Percentiles rank a stretch among this genome's conserved stretches.
Conservation (phyloP, 139 green algal genomes). For the Gonium pectorale region DNA sequence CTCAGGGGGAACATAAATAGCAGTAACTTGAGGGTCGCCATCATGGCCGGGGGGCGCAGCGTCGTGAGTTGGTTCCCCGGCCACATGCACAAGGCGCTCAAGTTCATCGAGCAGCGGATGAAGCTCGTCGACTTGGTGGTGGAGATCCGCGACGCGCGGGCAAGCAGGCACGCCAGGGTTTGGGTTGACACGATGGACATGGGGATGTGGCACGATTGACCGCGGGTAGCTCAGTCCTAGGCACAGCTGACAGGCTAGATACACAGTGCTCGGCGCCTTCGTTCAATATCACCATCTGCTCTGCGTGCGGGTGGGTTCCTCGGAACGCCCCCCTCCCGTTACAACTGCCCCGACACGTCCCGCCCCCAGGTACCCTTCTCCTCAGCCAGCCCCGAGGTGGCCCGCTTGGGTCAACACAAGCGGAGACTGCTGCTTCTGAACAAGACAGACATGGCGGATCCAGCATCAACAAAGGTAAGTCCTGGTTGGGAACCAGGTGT, state of each 20-base stretch:
- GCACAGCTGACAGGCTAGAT: no score
- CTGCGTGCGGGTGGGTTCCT: no score
- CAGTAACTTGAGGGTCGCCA: no score
- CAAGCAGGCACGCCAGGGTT: no score
- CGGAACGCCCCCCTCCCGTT: background rate
- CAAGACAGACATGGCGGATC: conserved; percentile 51
- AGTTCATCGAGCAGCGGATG: conserved; percentile 30
- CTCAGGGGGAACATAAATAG: no score
- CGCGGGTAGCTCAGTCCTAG: no score
- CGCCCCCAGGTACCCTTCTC: conserved; percentile 42
- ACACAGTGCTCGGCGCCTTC: no score
- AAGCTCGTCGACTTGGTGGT: conserved; percentile 55
- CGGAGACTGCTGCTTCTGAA: conserved; percentile 53
- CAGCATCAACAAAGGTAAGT: conserved; percentile 8
- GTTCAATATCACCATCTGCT: no score
- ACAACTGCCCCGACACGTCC: background rate
- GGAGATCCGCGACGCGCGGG: conserved; percentile 54
- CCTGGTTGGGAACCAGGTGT: no score
- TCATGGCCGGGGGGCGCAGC: no score
- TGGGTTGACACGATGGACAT: no score
- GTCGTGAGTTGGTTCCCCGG: conserved; percentile 51
- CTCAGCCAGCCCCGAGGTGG: conserved; percentile 40
- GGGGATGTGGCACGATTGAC: no score
- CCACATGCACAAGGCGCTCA: conserved; percentile 55
- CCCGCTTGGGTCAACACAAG: conserved; percentile 35